Evolutionary conservation across 2,329 filamentous ascomycete genomes (phyloP).

Genomic region (Diaporthe capsici): DNA sequence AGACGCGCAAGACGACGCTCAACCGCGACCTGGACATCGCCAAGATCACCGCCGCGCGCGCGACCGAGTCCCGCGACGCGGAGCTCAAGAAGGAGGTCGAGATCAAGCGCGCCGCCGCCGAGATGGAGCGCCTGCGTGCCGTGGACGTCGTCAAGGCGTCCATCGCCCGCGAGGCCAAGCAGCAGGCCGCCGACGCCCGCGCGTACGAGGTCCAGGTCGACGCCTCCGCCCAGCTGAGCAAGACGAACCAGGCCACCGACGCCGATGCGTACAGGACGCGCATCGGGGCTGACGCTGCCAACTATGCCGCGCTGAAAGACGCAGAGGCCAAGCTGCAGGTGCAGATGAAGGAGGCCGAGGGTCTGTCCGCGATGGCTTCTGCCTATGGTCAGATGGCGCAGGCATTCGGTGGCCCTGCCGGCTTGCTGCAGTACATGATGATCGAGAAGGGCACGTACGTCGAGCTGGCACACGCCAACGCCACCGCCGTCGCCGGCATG

Average conservation of each 20-base stretch:
- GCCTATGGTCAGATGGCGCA: slow-evolving; percentile 81
- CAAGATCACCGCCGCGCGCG: slow-evolving; percentile 79
- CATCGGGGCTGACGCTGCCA: slow-evolving; percentile 58
- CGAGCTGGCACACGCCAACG: slow-evolving; percentile 83
- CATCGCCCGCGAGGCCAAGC: slow-evolving; percentile 76
- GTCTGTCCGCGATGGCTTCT: slow-evolving; percentile 81
- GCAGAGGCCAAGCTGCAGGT: slow-evolving; percentile 67
- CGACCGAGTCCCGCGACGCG: slow-evolving; percentile 82
- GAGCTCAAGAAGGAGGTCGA: slow-evolving; percentile 86
- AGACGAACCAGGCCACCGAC: slow-evolving; percentile 64
- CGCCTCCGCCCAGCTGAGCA: slow-evolving; percentile 63
- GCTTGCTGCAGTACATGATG: slow-evolving; percentile 89
- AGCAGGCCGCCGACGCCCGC: slow-evolving; percentile 76
- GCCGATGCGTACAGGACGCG: slow-evolving; percentile 62
- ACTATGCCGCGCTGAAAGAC: slow-evolving; percentile 57
- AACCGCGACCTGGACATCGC: slow-evolving; percentile 82
- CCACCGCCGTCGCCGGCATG: slow-evolving; percentile 79
- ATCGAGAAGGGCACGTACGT: slow-evolving; percentile 86
- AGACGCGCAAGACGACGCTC: slow-evolving; percentile 80
- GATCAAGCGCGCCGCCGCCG: slow-evolving; percentile 81
- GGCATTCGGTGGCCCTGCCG: slow-evolving; percentile 83
- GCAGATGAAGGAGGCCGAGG: slow-evolving; percentile 82
- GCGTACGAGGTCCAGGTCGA: slow-evolving; percentile 77
- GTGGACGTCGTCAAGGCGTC: slow-evolving; percentile 83
- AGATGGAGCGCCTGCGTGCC: slow-evolving; percentile 84